These are phyloP conservation scores for Multifurca ochricompacta DNA, from an alignment of 768 basidiomycete genomes.

Conservation along the genomic window DNA sequence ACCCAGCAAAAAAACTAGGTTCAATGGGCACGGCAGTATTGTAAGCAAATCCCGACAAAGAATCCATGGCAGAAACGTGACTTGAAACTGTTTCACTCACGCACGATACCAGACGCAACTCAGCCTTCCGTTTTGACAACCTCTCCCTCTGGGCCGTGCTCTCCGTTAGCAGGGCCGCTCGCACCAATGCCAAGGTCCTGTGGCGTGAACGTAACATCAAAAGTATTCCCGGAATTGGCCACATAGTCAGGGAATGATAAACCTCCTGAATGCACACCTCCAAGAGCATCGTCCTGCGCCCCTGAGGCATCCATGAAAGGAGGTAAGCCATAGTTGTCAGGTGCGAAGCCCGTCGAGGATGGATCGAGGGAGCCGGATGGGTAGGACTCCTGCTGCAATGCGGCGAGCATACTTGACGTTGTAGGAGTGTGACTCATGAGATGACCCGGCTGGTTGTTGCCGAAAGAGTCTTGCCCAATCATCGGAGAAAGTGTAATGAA, in stretches of 20 bases:
- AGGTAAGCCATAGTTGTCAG: slow-evolving; percentile 62
- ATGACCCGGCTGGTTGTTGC: slow-evolving; percentile 40
- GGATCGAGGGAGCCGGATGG: slow-evolving; percentile 59
- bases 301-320: slow-evolving; percentile 71
- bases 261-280: slow-evolving; percentile 50
- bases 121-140: slow-evolving; percentile 58
- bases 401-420: slow-evolving; percentile 86
- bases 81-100: not conserved
- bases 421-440: slow-evolving; percentile 78
- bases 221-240: slow-evolving; percentile 41
- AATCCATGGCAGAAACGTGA: slow-evolving; percentile 11
- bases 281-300: slow-evolving; percentile 55
- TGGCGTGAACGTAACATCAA: slow-evolving; percentile 64
- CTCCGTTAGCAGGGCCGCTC: slow-evolving; percentile 37
- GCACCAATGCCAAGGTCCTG: slow-evolving; percentile 58
- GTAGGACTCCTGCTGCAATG: slow-evolving; percentile 72
- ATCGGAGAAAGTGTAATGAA: slow-evolving; percentile 85
- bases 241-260: slow-evolving; percentile 68
- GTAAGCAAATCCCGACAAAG: slow-evolving; percentile 18
- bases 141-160: slow-evolving; percentile 57
- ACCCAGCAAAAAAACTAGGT: slow-evolving; percentile 12
- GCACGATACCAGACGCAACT: slow-evolving; percentile 24
- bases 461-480: slow-evolving; percentile 76
- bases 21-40: slow-evolving; percentile 13
- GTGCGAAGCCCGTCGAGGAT: slow-evolving; percentile 49